Evolutionary conservation across 1,139 yeast genomes (phyloP), one percentile per base, ranked within the genome.

Genomic region (Debaryomyces sp.): DNA sequence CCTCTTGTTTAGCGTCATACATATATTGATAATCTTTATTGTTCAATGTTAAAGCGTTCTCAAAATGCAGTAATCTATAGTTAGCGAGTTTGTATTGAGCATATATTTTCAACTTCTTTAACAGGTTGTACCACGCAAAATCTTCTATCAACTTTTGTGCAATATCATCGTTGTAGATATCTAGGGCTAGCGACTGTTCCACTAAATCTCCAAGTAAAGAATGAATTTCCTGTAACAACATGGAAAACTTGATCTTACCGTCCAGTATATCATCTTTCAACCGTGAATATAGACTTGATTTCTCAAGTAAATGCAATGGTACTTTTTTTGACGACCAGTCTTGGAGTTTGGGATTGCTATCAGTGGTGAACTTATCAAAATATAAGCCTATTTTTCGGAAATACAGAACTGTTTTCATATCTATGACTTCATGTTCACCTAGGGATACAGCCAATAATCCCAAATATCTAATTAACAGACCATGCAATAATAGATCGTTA

Each of bases 51-150:
- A 71, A 57, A 43, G 64, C 67, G 23, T 57, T 57, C 44, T 85
- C 89, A 37, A 85, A 56, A 32, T 75, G 75, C 30, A 79, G 73
- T 32, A 85, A 66, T 56, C 79, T 82, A 46, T 71, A 71, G 56
- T 85, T 85, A 9, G 81, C 69, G 22, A 79, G 65, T 52, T 84
- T 81, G 52, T 85, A 73, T 50, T 79, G 78, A 13, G 86, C 78
- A 52, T 83, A 85, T 12, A 84, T 71, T 45, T 71, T 76, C 32
- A 87, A 59, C 60, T 88, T 88, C 52, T 75, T 78, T 56, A 74
- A 77, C 49, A 77, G 70, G 54, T 74, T 73, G 68, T 85, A 87
- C 89, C 94, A 85, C 1, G 96, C 89, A 56, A 80, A 84, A 57
- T 87, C 96, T 42, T 75, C 70, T 1, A 73, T 66, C 45, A 85